A percentile compares a stretch with the other conserved stretches of the same genome.
Evolutionary conservation across 306 rosid genomes (phyloP).

Genomic region (Quercus parvula): DNA sequence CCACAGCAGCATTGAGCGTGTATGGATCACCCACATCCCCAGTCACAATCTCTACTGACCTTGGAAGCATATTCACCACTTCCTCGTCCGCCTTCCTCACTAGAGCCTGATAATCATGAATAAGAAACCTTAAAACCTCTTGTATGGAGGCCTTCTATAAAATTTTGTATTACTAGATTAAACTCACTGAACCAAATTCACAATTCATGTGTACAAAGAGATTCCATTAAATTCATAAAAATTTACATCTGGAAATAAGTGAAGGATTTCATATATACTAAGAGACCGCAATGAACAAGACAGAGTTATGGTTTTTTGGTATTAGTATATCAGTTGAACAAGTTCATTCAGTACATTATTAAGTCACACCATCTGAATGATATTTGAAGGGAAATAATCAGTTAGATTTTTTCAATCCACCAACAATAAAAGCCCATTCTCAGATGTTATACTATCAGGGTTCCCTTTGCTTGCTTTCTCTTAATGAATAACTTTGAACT

Average conservation of each 20-base stretch:
- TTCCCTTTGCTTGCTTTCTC: background rate
- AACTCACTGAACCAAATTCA: too few species aligned
- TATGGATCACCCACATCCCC: constrained; percentile 93
- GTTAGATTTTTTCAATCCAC: background rate
- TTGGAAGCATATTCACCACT: constrained; percentile 73
- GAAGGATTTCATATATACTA: background rate
- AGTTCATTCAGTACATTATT: background rate
- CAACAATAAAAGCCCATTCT: too few species aligned
- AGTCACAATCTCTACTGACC: constrained; percentile 73
- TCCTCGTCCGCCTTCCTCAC: constrained; percentile 74
- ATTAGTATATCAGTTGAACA: background rate
- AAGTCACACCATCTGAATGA: background rate
- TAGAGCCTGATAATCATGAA: constrained; percentile 55
- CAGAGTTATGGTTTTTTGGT: too few species aligned
- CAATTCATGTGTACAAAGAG: too few species aligned
- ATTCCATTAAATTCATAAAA: background rate
- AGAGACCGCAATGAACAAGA: background rate
- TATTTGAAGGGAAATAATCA: background rate
- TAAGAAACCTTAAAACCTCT: background rate
- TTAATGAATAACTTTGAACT: background rate
- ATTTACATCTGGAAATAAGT: background rate
- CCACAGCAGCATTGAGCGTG: constrained; percentile 58
- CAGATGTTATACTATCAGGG: background rate
- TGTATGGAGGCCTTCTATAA: background rate
- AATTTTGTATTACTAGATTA: background rate